These are phyloP conservation scores for Fusarium staphyleae DNA, from an alignment of 2,329 filamentous ascomycete genomes.

Conservation along the genomic window DNA sequence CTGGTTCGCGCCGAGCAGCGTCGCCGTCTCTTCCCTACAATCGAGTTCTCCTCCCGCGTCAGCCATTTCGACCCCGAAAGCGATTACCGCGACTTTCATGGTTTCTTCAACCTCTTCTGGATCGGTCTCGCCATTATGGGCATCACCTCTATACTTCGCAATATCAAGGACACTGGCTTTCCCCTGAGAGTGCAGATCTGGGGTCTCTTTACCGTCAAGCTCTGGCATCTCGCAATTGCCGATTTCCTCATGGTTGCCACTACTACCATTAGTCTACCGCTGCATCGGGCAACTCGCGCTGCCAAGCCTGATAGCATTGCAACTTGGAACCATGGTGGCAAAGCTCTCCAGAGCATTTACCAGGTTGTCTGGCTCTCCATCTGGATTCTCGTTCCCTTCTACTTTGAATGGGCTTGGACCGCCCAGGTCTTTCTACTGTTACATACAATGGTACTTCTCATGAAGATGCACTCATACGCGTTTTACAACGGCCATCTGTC, in stretches of 20 bases:
- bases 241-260: conserved; percentile 85
- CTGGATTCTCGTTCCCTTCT: conserved; percentile 87
- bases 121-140: conserved; percentile 97
- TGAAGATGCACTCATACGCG: conserved; percentile 99
- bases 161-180: conserved; percentile 91
- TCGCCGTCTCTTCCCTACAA: conserved; percentile 87
- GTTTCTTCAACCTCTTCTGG: conserved; percentile 99
- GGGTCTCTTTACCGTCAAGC: conserved; percentile 85
- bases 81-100: conserved; percentile 92
- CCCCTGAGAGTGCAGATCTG: conserved; percentile 87
- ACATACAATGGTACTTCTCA: conserved; percentile 88
- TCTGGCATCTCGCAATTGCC: conserved; percentile 83
- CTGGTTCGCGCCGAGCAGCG: conserved; percentile 82
- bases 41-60: conserved; percentile 87
- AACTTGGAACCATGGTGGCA: conserved; percentile 80
- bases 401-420: conserved; percentile 93
- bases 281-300: conserved; percentile 72
- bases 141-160: conserved; percentile 90
- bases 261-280: conserved; percentile 73
- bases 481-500: conserved; percentile 98
- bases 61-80: conserved; percentile 95
- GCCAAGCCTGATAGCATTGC: conserved; percentile 59
- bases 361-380: conserved; percentile 79
- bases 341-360: conserved; percentile 81
- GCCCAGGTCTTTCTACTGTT: conserved; percentile 93